These are phyloP conservation scores for Calocera viscosa DNA, from an alignment of 768 basidiomycete genomes.

Conservation along the genomic window DNA sequence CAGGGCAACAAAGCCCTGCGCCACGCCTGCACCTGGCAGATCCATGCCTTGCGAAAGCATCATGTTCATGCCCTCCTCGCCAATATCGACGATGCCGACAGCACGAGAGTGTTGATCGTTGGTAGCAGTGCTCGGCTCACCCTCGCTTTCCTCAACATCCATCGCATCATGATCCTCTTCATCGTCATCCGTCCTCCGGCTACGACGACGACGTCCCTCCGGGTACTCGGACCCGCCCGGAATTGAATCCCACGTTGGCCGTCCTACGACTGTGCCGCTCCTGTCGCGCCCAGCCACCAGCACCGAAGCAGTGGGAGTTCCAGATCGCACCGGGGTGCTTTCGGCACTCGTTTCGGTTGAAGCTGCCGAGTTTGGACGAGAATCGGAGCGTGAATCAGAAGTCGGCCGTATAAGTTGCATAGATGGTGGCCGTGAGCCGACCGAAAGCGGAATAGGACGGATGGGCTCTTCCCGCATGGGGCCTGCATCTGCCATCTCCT, in stretches of 20 bases:
- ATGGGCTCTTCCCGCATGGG: not conserved
- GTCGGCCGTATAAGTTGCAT: not conserved
- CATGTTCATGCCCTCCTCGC: constrained; percentile 24
- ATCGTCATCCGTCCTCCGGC: constrained; percentile 61
- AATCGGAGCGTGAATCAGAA: not conserved
- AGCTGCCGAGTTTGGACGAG: constrained; percentile 38
- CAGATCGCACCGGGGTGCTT: constrained; percentile 45
- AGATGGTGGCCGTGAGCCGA: not conserved
- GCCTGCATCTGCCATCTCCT: constrained; percentile 26
- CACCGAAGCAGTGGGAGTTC: constrained; percentile 50
- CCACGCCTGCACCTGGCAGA: constrained; percentile 33
- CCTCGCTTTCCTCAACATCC: constrained; percentile 25
- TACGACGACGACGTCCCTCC: constrained; percentile 15
- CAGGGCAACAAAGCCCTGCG: constrained; percentile 40
- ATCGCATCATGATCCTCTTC: constrained; percentile 57
- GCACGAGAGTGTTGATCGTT: constrained; percentile 13
- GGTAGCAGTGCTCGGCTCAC: not conserved
- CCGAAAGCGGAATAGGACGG: not conserved
- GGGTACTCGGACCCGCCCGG: constrained; percentile 31
- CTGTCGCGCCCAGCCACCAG: constrained; percentile 50
- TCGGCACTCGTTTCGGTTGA: constrained; percentile 51
- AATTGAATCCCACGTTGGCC: constrained; percentile 47
- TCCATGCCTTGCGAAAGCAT: constrained; percentile 13
- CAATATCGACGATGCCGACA: constrained; percentile 1
- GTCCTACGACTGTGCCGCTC: constrained; percentile 61